Base-by-base conservation (phyloP, 2,329 filamentous ascomycete genomes). In the Parastagonospora nodorum region DNA sequence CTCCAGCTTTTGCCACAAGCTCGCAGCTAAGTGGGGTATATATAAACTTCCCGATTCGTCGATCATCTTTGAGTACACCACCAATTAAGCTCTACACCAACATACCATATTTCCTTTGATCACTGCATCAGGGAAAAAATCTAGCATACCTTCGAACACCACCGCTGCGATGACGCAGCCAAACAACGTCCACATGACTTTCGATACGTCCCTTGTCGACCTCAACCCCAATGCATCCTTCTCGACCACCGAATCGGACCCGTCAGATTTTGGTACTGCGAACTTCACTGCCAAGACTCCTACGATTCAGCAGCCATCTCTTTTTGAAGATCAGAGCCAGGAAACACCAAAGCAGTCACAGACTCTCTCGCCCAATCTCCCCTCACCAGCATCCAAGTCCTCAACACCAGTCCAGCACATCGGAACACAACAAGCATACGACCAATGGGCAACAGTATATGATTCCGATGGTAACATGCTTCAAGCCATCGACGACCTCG, bases 381-480 rank as follows among this genome's bases (percentile, higher is more conserved):
- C 19, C 24, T 31, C 29, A 40, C 30, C 50, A 8, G 43, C 52
- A 28, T 50, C 53, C 14, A 62, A 62, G 32, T n/a, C 48, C 8
- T 55, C 61, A 16, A 64, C 53, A 16, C 64, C 65, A 14, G 53
- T 72, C 29, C 64, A 71, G 28, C 63, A 75, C 48, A 43, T 75
- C 2, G 50, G 71, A n/a, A 82, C 75, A 0, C 64, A 69, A 30
- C 68, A 74, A n/a, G 74, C 80, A 10, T 82, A 82, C 59, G 66
- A 80, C 43, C 73, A 75, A 48, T 82, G 80, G 80, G 75, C 79
- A 7, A 57, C 76, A 51, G 75, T 85, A 37, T 88, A 88, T 72
- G 85, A 88, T 69, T 82, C 77, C 29, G 85, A 88, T 56, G 82
- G 82, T 29, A 88, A 88, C 65, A 85, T 88, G 66, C 77, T 89